Evolutionary conservation across 257 asterid genomes (phyloP), one percentile per base, ranked within the genome.

Genomic region (Gentiana dahurica): DNA sequence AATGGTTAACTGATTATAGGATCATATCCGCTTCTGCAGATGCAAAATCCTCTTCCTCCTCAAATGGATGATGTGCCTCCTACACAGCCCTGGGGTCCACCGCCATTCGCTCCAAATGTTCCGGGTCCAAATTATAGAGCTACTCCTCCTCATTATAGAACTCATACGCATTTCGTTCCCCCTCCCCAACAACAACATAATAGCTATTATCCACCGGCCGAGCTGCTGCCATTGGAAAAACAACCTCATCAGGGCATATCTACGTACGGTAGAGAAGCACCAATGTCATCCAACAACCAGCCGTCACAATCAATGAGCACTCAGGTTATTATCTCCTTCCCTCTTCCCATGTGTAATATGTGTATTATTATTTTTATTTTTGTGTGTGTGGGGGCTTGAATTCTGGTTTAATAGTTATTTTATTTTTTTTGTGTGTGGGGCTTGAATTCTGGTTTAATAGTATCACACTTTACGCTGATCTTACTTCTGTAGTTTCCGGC

Each of bases 221-320:
- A 81, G 74, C 90, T 75, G 1, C 93, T 80, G 56, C 76, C 79
- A 7, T 57, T 65, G 54, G 97, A 85, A 51, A 88, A 77, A 67
- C 95, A 73, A 66, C 83, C 85, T 60, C 95, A 85, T 82, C 94
- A 81, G 63, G 97, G 97, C 36, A 79, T 88, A 72, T 83, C 97
- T 60, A 78, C 84, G 49, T 85, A 85, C 54, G 93, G 93, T 59
- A 88, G 95, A 67, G 97, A 88, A 52, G 76, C 91, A 51, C 73
- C 80, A 24, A 62, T 75, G 75, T 76, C 96, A 47, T 63, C 91
- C 53, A 71, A 70, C 65, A 73, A 73, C 70, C 94, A 80, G 65
- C 70, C 94, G n/a, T 81, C 80, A n/a, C 77, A 79, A 50, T 84
- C 95, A 38, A 65, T 81, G 51, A 70, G 85, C 70, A 85, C 97